Evolutionary conservation across 176 grass and related monocot genomes (phyloP), one percentile per base, ranked within the genome.

Genomic region (Oryza coarctata): DNA sequence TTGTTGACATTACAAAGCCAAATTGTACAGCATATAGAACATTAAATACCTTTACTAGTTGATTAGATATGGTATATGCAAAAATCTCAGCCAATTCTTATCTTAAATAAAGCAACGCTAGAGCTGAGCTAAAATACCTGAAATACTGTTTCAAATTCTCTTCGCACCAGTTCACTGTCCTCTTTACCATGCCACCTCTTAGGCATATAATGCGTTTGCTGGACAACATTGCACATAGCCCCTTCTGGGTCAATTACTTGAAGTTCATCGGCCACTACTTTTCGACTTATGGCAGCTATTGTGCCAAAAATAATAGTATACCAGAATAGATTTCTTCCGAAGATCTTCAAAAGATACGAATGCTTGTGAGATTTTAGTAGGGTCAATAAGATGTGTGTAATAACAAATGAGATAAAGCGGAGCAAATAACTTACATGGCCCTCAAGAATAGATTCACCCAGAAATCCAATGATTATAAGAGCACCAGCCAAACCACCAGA

Each of bases 321-420:
- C 97, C 97, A 99, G 80, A 99, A 91, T 39, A 99, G 90, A 65
- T 99, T 99, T 77, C 96, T 83, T 83, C 96, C 96, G 31, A 95
- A 94, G 44, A 99, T 84, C 96, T 99, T 30, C 43, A 82, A 26
- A 64, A 49, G 9, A 67, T 78, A 86, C 18, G 12, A 5, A 85
- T 50, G 17, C 6, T 83, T 50, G 71, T 70, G 68, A 75, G 57
- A 69, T 73, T 43, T 66, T 31, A 71, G 52, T 74, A 69, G 6
- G 6, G 44, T 69, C 5, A 75, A 49, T 73, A 52, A 79, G 41
- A 74, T 45, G 14, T 7, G 80, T 36, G 38, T 77, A 39, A 41
- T 29, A 68, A 6, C 30, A 57, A 80, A 57, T 9, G 7, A 61
- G 70, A 90, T 1, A 67, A 64, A 76, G 31, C 15, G 14, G 8